phyloP scores from a whole-genome alignment of 1,284 basidiomycete species.

The Heterobasidion parviporum region DNA sequence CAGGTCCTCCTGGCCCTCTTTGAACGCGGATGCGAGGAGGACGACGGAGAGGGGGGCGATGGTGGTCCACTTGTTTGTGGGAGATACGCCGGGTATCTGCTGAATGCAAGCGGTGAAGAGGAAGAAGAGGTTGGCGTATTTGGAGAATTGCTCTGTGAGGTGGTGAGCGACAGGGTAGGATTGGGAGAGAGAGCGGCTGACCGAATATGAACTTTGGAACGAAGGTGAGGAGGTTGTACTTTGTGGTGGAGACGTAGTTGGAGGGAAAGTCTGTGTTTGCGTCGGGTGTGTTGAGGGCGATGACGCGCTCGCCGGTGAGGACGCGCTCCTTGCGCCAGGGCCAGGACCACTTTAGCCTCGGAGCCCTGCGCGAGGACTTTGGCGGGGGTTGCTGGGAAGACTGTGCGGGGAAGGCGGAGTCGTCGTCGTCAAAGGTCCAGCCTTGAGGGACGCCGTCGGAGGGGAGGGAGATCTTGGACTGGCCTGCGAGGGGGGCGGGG shows the following conservation, averaged over 20 bases:
- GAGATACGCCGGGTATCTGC: constrained; percentile 96
- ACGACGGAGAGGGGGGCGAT: constrained; percentile 90
- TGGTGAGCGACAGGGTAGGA: background rate
- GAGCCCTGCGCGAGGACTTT: constrained; percentile 10
- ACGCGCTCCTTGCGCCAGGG: constrained; percentile 66
- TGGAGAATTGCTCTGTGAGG: constrained; percentile 86
- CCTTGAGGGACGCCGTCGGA: constrained; percentile 44
- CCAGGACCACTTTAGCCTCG: constrained; percentile 53
- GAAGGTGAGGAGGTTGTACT: constrained; percentile 89
- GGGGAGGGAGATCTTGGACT: constrained; percentile 34
- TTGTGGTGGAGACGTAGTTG: constrained; percentile 92
- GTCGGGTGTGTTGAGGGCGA: constrained; percentile 64
- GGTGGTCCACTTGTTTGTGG: constrained; percentile 93
- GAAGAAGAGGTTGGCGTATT: constrained; percentile 99
- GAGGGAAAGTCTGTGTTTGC: constrained; percentile 63
- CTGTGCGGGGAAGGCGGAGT: constrained; percentile 25
- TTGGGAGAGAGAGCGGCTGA: constrained; percentile 29
- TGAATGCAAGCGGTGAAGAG: constrained; percentile 97
- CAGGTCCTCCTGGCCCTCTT: constrained; percentile 93
- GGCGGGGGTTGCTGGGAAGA: constrained; percentile 21
- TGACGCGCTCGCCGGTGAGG: constrained; percentile 56
- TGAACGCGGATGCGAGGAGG: constrained; percentile 91
- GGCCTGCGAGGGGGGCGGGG: constrained; percentile 55
- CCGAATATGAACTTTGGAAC: constrained; percentile 90
- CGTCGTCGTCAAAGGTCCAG: constrained; percentile 67